Base-by-base conservation (phyloP, 805 yeast species). In the Kodamaea fukazawae region DNA sequence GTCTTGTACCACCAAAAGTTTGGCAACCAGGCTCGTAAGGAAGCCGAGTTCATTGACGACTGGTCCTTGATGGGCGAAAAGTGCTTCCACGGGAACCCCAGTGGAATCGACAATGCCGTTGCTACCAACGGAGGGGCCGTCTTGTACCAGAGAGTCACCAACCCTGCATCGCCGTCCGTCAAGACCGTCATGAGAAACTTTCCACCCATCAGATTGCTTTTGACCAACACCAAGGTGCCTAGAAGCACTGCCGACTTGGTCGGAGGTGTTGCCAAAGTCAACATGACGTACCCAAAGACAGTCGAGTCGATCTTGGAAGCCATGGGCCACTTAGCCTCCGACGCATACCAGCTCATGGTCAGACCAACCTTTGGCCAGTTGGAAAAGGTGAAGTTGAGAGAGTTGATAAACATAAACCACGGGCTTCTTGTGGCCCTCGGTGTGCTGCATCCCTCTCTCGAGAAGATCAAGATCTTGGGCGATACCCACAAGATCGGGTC, bases 121-220 rank as follows among this genome's bases (percentile, higher is more conserved):
- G 95, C 98, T 2, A 85, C 96, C 0, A 82, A 81, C 50, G 99
- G 99, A 15, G 97, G 97, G 34, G 98, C 98, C 0, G 96, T 93
- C 1, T 71, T 83, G 78, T 91, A 81, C 63, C 91, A 85, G 63
- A 76, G 95, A 53, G 67, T 58, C 67, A 63, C 64, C 12, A 64
- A 67, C 40, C 74, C 83, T 2, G 51, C 72, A 38, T 49, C 48
- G 23, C 85, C 86, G 14, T 75, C 82, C 38, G 75, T 75, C n/a
- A 65, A 88, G 45, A 77, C 83, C 7, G 72, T 81, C 13, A 80
- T 86, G 76, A 71, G 83, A 43, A 75, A 78, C 43, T 79, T 88
- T 58, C 96, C 96, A 1, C 74, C 83, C 3, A 60, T 91, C 44
- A 76, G 79, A 40, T 68, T 93, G 50, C 61, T 93, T 12, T 70